Base-by-base conservation (phyloP, 2,329 filamentous ascomycete species). In the Nannizzia gypsea region DNA sequence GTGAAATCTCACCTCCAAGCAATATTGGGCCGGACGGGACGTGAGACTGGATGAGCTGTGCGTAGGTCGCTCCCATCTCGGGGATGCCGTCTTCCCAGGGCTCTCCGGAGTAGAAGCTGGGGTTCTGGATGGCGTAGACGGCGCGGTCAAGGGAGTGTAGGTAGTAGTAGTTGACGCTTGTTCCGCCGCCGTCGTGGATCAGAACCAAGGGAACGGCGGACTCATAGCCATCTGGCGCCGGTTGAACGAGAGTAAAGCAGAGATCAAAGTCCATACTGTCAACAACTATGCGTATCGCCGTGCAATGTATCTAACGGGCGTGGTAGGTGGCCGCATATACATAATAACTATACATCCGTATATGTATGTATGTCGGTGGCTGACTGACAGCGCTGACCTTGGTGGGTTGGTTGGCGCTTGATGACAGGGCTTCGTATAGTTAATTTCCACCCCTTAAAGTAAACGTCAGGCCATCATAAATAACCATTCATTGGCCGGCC, bases 141-240 rank as follows among this genome's bases (percentile, higher is more conserved):
- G 73, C 69, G 3, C 82, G 79, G 36, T 71, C 69, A 22, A 84
- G 71, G 1, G 73, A 66, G 17, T 77, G 74, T 3, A 85, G 73
- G 63, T 78, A 79, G 69, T 81, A 76, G 67, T 84, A 84, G 64
- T 76, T 77, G 66, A 81, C 83, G 1, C 77, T 78, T 1, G 82
- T 84, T 66, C 82, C 82, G 64, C 82, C 81, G 63, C 82, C 82
- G 63, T 85, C 82, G 69, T 85, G 82, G 42, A 84, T 72, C 48
- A 85, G 75, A 60, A 85, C 72, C 54, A 83, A 71, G 1, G 82
- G 81, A n/a, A 73, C 22, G 40, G 48, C 56, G 9, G 54, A 40
- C 46, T 61, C 58, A 5, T 36, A 54, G 3, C 58, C 56, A 13
- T 55, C 34, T 1, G 62, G 62, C 2, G 60, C 60, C n/a, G 56